A percentile compares a stretch with the other conserved stretches of the same genome.
phyloP scores from a whole-genome alignment of 2,329 filamentous ascomycete species.

The Microcyclospora tardicrescens region DNA sequence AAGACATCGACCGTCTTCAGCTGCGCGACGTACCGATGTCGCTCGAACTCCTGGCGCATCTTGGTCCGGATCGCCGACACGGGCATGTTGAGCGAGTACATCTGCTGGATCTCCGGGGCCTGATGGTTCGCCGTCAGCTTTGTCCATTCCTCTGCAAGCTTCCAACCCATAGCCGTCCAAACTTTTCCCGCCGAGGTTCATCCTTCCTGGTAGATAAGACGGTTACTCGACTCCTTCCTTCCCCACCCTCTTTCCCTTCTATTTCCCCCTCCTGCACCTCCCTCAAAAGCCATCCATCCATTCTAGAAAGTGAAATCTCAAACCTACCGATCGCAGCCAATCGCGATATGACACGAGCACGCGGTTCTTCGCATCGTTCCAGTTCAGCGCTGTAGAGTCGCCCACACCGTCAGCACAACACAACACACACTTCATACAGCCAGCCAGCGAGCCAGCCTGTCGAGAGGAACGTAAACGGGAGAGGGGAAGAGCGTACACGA shows the following conservation, averaged over 20 bases:
- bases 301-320: background rate
- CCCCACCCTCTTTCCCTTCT: background rate
- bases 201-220: background rate
- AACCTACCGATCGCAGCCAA: conserved; percentile 89
- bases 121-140: conserved; percentile 37
- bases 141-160: background rate
- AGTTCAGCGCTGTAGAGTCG: conserved; percentile 60
- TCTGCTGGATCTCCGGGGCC: conserved; percentile 92
- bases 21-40: conserved; percentile 86
- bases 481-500: conserved; percentile 30
- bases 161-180: background rate
- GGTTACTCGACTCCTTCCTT: background rate
- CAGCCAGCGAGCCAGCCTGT: background rate
- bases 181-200: background rate
- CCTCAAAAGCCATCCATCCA: background rate
- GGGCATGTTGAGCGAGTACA: conserved; percentile 89
- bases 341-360: conserved; percentile 83
- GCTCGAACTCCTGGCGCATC: conserved; percentile 92
- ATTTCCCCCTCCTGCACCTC: background rate
- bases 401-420: conserved; percentile 4
- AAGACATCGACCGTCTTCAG: conserved; percentile 78
- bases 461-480: background rate
- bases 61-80: conserved; percentile 81
- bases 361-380: conserved; percentile 74
- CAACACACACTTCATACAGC: background rate